Conservation (phyloP, 257 asterid species). For the Lycium ferocissimum region DNA sequence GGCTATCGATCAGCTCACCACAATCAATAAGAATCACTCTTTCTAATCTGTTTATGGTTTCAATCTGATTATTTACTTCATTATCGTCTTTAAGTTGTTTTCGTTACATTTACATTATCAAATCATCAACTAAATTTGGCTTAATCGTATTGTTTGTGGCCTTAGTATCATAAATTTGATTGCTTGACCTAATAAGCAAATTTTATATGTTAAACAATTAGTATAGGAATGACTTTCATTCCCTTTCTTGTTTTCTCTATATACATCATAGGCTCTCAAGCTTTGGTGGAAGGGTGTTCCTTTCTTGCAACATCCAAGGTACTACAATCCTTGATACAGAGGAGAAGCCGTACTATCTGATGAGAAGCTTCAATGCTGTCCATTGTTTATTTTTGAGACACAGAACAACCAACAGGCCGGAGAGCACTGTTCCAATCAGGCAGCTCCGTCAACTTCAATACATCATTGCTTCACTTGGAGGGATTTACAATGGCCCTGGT, state of each 20-base stretch:
- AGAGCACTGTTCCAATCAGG: constrained; percentile 34
- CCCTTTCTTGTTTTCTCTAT: constrained; percentile 26
- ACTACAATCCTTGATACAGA: constrained; percentile 58
- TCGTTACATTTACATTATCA: background rate
- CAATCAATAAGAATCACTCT: background rate
- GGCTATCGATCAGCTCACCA: no score
- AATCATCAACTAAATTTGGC: background rate
- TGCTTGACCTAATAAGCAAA: background rate
- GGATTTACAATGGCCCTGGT: constrained; percentile 95
- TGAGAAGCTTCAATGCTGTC: constrained; percentile 51
- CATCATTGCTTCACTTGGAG: constrained; percentile 70
- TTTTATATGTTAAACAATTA: background rate
- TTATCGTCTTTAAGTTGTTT: background rate
- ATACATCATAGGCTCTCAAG: constrained; percentile 63
- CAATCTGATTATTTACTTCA: background rate
- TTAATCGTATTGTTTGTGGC: background rate
- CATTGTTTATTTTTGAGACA: constrained; percentile 35
- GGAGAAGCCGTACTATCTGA: constrained; percentile 50
- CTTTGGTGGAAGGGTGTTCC: constrained; percentile 90
- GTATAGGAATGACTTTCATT: background rate
- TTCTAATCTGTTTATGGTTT: background rate
- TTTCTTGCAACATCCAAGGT: constrained; percentile 76
- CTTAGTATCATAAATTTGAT: no score
- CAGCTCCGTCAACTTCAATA: constrained; percentile 30
- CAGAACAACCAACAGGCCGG: constrained; percentile 34